Conservation (phyloP, 2,329 filamentous ascomycete genomes). For the Phoma sp. region DNA sequence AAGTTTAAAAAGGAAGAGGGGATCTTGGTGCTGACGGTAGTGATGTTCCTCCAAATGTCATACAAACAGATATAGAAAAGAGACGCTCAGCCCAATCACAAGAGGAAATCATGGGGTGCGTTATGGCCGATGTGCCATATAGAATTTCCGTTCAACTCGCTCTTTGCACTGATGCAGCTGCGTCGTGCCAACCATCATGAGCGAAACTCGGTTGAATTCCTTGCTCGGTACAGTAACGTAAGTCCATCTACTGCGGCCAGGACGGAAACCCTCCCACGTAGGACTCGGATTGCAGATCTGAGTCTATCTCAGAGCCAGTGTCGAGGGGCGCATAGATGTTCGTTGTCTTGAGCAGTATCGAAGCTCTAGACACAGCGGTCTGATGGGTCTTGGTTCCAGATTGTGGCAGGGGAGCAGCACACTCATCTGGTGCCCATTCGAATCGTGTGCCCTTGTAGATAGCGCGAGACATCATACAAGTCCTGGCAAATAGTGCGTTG, state of each 20-base stretch:
- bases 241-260: slow-evolving; percentile 29
- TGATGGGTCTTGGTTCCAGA: slow-evolving; percentile 17
- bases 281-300: slow-evolving; percentile 35
- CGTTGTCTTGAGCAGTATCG: slow-evolving; percentile 30
- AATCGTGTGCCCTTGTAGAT: slow-evolving; percentile 74
- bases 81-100: neutral
- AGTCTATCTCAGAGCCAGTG: slow-evolving; percentile 32
- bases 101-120: neutral
- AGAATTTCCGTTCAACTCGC: no score
- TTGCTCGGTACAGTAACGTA: slow-evolving; percentile 11
- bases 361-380: slow-evolving; percentile 9
- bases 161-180: no score
- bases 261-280: slow-evolving; percentile 28
- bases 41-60: slow-evolving; percentile 2
- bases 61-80: neutral
- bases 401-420: slow-evolving; percentile 62
- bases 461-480: slow-evolving; percentile 73
- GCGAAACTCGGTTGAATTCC: no score
- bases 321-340: slow-evolving; percentile 43
- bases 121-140: no score
- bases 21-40: slow-evolving; percentile 5
- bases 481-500: slow-evolving; percentile 75
- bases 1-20: neutral
- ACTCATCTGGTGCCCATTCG: slow-evolving; percentile 75
- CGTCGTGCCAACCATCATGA: no score